A percentile compares a stretch with the other conserved stretches of the same genome.
These are phyloP conservation scores for Termitomyces heimii DNA, from an alignment of 768 basidiomycete genomes.

Conservation along the genomic window DNA sequence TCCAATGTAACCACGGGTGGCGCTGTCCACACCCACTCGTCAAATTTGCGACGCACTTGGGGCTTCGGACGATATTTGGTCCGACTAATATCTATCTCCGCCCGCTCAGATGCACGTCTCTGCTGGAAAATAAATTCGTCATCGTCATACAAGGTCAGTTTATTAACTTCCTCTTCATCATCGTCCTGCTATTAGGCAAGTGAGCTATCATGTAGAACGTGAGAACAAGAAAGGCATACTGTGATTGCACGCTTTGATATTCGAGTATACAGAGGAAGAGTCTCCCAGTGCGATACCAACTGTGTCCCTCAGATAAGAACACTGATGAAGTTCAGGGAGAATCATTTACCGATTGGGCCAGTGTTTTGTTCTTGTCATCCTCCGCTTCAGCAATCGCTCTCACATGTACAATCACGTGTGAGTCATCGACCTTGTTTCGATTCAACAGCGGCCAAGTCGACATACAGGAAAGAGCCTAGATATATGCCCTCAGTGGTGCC, in stretches of 20 bases:
- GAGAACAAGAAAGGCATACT: conserved; percentile 14
- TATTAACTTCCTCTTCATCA: neutral
- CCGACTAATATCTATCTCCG: conserved; percentile 2
- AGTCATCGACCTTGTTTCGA: conserved; percentile 90
- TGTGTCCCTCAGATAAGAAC: conserved; percentile 19
- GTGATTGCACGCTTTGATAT: conserved; percentile 67
- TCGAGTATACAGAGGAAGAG: conserved; percentile 71
- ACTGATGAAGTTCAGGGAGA: neutral
- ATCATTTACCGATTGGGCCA: conserved; percentile 57
- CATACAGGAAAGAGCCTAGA: conserved; percentile 63
- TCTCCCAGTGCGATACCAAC: conserved; percentile 79
- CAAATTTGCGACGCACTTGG: neutral
- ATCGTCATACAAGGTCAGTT: neutral
- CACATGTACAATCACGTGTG: conserved; percentile 58
- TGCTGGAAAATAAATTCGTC: conserved; percentile 4
- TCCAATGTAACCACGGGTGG: neutral
- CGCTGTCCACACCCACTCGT: neutral
- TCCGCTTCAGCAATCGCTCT: conserved; percentile 45
- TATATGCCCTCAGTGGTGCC: neutral
- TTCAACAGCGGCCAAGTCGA: conserved; percentile 74
- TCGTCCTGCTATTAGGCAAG: neutral
- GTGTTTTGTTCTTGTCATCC: conserved; percentile 46
- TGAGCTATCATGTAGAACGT: neutral
- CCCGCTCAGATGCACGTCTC: neutral
- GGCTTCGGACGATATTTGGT: conserved; percentile 3